A percentile compares a stretch with the other conserved stretches of the same genome.
These are phyloP conservation scores for Penicillium robsamsonii DNA, from an alignment of 495 filamentous ascomycete genomes.

Conservation along the genomic window DNA sequence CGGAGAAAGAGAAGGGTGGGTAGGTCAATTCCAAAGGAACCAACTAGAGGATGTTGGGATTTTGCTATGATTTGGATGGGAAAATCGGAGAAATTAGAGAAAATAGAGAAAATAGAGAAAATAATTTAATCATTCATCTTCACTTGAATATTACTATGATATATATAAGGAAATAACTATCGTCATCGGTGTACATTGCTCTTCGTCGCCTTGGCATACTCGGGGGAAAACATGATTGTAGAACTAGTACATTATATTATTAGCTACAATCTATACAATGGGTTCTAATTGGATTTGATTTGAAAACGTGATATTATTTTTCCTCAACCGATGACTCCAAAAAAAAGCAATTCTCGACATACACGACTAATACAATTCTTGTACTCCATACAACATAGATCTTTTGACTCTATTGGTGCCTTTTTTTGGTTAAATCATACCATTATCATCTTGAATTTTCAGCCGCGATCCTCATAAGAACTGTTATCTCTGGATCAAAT, in stretches of 20 bases:
- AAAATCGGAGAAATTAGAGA: background rate
- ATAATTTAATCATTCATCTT: background rate
- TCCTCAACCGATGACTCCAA: background rate
- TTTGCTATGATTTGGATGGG: background rate
- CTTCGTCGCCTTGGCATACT: background rate
- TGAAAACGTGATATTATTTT: background rate
- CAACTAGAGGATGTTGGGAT: background rate
- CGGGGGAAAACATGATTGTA: background rate
- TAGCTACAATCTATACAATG: slow-evolving; percentile 1
- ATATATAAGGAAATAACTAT: background rate
- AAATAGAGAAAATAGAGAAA: too few relatives aligned
- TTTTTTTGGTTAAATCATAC: background rate
- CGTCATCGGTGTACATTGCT: background rate
- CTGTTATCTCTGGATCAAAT: background rate
- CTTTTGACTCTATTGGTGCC: background rate
- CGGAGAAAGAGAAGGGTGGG: slow-evolving; percentile 16
- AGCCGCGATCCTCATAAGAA: background rate
- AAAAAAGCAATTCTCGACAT: background rate
- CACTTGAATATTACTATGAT: background rate
- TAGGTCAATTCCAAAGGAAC: background rate
- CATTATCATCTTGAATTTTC: background rate
- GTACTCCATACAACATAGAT: background rate
- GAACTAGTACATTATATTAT: background rate
- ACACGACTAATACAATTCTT: background rate
- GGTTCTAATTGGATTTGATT: background rate